Base-by-base conservation (phyloP, 1,139 yeast species). In the Blastobotrys persicus region DNA sequence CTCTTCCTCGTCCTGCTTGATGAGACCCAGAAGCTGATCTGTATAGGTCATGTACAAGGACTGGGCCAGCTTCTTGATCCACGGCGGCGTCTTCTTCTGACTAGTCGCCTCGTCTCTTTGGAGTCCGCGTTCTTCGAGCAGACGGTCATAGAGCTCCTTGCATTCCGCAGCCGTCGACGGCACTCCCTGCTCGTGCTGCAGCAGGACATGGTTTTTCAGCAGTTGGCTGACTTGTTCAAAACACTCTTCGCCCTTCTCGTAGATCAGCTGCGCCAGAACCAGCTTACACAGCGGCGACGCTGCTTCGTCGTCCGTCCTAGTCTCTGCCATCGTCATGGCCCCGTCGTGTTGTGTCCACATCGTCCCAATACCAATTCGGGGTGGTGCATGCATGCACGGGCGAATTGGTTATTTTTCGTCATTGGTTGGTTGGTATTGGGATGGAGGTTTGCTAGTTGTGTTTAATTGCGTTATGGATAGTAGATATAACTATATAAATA, bases 231-330 rank as follows among this genome's bases (percentile, higher is more conserved):
- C 55, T 18, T 55, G 53, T 4, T 50, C 55, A 51, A 66, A 68
- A 13, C 55, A 52, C 14, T 51, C 51, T 44, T 64, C 68, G 6
- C 70, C 70, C 40, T 58, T 55, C 50, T 67, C 69, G 49, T 67
- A 65, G 3, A 68, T 62, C 38, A 62, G 55, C 54, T 69, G 73
- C 1, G 68, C 67, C 37, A 69, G 56, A 9, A 69, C 53, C 45
- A 69, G 64, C 54, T 64, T 60, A 53, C 63, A 65, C 32, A 67
- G 52, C 12, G 57, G 50, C 12, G 54, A 34, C 4, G 51, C 16
- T n/a, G 5, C 39, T 23, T 23, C 28, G 28, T 23, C 28, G 9
- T 23, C 28, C 28, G 9, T 23, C 28, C 28, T 9, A 23, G 9
- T 23, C 28, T 23, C 28, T n/a, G n/a, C n/a, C n/a, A n/a, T n/a